Conservation (phyloP, 257 asterid species). For the Solanum etuberosum region DNA sequence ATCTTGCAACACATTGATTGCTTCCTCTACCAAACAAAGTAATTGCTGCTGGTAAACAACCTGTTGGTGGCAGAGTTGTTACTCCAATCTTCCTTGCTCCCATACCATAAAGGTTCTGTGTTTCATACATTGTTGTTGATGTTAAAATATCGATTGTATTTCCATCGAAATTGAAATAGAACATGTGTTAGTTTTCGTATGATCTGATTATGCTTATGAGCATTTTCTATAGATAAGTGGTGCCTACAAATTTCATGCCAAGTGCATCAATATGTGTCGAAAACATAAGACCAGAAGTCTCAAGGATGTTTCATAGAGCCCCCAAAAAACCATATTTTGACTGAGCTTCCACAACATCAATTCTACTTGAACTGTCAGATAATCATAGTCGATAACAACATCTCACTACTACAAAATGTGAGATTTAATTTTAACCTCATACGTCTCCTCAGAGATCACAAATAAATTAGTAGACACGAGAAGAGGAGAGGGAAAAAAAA, state of each 20-base stretch:
- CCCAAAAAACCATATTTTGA: neutral
- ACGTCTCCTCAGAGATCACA: neutral
- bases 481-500: neutral
- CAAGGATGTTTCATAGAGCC: neutral
- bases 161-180: no score
- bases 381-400: neutral
- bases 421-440: neutral
- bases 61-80: slow-evolving; percentile 62
- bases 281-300: neutral
- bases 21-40: slow-evolving; percentile 59
- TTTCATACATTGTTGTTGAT: no score
- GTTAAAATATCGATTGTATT: no score
- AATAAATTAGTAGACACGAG: neutral
- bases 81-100: slow-evolving; percentile 79
- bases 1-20: slow-evolving; percentile 51
- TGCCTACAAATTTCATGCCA: neutral
- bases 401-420: neutral
- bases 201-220: neutral
- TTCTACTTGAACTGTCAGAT: neutral
- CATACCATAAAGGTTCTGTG: slow-evolving; percentile 33
- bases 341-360: neutral
- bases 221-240: neutral
- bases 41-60: slow-evolving; percentile 83
- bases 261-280: neutral
- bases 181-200: no score